These are phyloP conservation scores for Fusarium cyanostomum DNA, from an alignment of 2,329 filamentous ascomycete species.

Conservation along the genomic window DNA sequence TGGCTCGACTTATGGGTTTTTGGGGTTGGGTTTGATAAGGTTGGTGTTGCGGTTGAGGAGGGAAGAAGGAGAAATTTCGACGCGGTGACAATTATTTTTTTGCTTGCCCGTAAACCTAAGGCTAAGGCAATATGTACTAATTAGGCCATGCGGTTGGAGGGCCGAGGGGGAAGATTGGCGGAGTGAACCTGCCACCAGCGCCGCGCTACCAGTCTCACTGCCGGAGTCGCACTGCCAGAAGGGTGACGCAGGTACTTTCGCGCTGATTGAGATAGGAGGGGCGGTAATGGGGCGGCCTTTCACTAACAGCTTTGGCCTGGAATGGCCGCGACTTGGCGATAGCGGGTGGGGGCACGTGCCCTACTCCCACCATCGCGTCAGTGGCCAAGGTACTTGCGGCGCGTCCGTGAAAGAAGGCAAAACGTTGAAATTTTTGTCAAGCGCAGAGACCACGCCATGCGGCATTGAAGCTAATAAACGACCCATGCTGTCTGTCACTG, in stretches of 20 bases:
- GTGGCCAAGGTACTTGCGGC: slow-evolving; percentile 37
- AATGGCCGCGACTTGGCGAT: neutral
- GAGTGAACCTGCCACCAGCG: slow-evolving; percentile 37
- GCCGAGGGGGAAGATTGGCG: slow-evolving; percentile 32
- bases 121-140: slow-evolving; percentile 29
- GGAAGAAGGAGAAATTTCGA: slow-evolving; percentile 53
- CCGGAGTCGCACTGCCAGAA: slow-evolving; percentile 15
- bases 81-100: slow-evolving; percentile 48
- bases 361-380: slow-evolving; percentile 30
- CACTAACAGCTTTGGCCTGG: slow-evolving; percentile 26
- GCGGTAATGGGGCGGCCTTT: neutral
- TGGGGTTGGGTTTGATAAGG: slow-evolving; percentile 58
- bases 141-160: slow-evolving; percentile 39
- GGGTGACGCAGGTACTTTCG: slow-evolving; percentile 20
- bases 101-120: slow-evolving; percentile 42
- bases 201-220: slow-evolving; percentile 1
- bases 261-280: slow-evolving; percentile 20
- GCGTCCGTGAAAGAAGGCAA: slow-evolving; percentile 24
- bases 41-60: slow-evolving; percentile 59
- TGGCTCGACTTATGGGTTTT: slow-evolving; percentile 57
- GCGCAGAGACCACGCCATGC: slow-evolving; percentile 13
- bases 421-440: slow-evolving; percentile 36
- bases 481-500: slow-evolving; percentile 18
- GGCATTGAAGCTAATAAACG: slow-evolving; percentile 30
- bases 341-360: slow-evolving; percentile 29